These are phyloP conservation scores for Helianthus tuberosus DNA, from an alignment of 129 eudicot genomes.

Conservation along the genomic window DNA sequence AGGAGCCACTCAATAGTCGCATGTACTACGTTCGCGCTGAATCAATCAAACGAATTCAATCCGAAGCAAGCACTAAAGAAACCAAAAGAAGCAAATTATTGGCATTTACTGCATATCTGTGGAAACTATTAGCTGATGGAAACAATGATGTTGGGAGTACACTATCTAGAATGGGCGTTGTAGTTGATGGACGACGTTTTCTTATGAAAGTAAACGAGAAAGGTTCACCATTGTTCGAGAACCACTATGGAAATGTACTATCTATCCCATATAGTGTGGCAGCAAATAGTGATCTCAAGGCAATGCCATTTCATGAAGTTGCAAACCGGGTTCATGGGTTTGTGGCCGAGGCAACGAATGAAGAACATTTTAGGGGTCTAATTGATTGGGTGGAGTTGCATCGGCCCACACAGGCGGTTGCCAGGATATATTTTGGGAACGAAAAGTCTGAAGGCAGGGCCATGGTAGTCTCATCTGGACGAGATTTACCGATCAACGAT, in stretches of 20 bases:
- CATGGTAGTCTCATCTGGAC: conserved; percentile 71
- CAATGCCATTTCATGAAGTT: conserved; percentile 22
- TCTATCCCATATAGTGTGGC: conserved; percentile 35
- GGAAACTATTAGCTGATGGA: conserved; percentile 44
- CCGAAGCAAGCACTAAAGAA: conserved; percentile 35
- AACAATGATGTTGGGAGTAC: conserved; percentile 1
- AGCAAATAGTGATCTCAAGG: conserved; percentile 3
- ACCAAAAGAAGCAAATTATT: conserved; percentile 35
- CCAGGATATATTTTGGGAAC: conserved; percentile 16
- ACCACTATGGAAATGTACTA: conserved; percentile 47
- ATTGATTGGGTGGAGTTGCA: conserved; percentile 47
- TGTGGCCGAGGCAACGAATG: background rate
- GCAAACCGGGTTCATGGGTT: conserved; percentile 32
- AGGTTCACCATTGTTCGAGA: background rate
- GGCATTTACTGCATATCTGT: conserved; percentile 46
- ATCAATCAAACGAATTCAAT: conserved; percentile 32
- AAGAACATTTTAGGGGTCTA: conserved; percentile 39
- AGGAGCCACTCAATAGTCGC: conserved; percentile 39
- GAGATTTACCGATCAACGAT: conserved; percentile 41
- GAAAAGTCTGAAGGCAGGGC: conserved; percentile 28
- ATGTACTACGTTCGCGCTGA: conserved; percentile 35
- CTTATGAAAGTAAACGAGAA: conserved; percentile 19
- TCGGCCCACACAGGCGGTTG: conserved; percentile 26
- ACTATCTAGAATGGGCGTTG: conserved; percentile 44
- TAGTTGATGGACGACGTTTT: conserved; percentile 52